Evolutionary conservation across 1,139 yeast species (phyloP).

Genomic region (Yamadazyma triangularis): DNA sequence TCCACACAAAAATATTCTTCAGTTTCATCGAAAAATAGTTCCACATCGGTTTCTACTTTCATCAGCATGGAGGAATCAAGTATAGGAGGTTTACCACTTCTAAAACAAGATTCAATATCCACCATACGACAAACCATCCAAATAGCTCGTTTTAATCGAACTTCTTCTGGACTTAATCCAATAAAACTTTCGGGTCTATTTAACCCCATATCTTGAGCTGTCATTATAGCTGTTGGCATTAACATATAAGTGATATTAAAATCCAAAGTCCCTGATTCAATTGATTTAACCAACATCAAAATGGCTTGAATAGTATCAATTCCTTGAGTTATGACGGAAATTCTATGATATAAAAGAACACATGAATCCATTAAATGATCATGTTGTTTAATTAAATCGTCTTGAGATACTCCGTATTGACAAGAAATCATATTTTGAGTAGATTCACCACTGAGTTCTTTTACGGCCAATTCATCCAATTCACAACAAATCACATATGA

Average conservation of each 20-base stretch:
- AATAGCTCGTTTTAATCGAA: constrained; percentile 30
- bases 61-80: constrained; percentile 36
- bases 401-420: constrained; percentile 1
- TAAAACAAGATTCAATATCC: constrained; percentile 53
- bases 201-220: constrained; percentile 62
- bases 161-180: constrained; percentile 33
- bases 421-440: not conserved
- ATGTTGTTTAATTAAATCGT: constrained; percentile 14
- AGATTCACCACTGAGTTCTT: not conserved
- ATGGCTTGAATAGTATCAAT: constrained; percentile 47
- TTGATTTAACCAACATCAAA: constrained; percentile 36
- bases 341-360: constrained; percentile 43
- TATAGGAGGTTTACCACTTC: constrained; percentile 58
- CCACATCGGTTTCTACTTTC: too few relatives aligned
- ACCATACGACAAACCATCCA: constrained; percentile 54
- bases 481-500: not conserved
- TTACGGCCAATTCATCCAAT: not conserved
- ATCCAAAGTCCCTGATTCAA: constrained; percentile 39
- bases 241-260: constrained; percentile 39
- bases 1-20: not conserved
- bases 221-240: constrained; percentile 49
- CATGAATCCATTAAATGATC: constrained; percentile 26
- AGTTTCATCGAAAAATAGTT: too few relatives aligned
- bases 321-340: constrained; percentile 49
- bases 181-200: constrained; percentile 52